Evolutionary conservation across 2,329 filamentous ascomycete genomes (phyloP), one percentile per base, ranked within the genome.

Genomic region (Stenocarpella maydis): DNA sequence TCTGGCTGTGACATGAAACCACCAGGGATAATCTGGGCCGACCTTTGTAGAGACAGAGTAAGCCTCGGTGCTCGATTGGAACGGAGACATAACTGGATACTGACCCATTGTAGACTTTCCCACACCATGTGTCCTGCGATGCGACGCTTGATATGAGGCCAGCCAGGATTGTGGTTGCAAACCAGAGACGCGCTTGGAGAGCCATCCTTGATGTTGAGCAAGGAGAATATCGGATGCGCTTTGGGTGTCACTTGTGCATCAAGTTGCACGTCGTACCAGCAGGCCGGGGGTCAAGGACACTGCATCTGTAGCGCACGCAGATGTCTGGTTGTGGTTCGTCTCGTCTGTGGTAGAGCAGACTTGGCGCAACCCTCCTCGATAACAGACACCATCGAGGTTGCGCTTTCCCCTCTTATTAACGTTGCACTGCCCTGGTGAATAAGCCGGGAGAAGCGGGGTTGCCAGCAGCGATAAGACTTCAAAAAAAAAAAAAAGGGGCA

Each of bases 81-180:
- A 5, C 6, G 3, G 9, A 7, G 17, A 43, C 61, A 31, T 4
- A 26, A 34, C 1, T 1, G 9, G 6, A 10, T 0, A 71, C 70
- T 43, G 75, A 84, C 76, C 81, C 80, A 8, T 84, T 71, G 71
- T 85, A 84, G 5, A 80, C 82, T 66, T 84, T 85, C 21, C 83
- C 83, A 69, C 83, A 85, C 83, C 82, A 84, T 1, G 67, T 71
- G 49, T 71, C 67, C 19, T 71, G 69, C 8, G 67, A 52, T 17
- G 4, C 45, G 17, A 55, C 66, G 17, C 17, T n/a, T 14, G 34
- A 19, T 12, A 69, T 28, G 9, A 69, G 19, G n/a, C 55, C 26
- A 19, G 41, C 31, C 12, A 53, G 21, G 49, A 64, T 1, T 15
- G 34, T 49, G 63, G 67, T 61, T 15, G 60, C 34, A 54, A 71